A percentile compares a stretch with the other conserved stretches of the same genome.
Evolutionary conservation across 2,329 filamentous ascomycete species (phyloP).

Genomic region (Thielaviopsis populi): DNA sequence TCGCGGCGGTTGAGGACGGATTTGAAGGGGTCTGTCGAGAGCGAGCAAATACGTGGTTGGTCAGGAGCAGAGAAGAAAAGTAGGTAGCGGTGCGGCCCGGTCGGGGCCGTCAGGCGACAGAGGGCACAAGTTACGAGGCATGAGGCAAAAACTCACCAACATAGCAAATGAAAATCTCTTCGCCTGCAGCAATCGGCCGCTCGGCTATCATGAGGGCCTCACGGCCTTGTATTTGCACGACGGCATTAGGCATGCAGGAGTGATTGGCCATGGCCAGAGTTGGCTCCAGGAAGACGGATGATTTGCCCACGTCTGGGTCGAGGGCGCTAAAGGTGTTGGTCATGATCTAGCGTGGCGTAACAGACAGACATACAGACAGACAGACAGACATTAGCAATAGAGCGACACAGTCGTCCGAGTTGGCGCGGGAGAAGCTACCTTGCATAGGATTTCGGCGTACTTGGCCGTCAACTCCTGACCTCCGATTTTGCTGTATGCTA

Average conservation of each 20-base stretch:
- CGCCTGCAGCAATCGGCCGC: slow-evolving; percentile 32
- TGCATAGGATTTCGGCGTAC: slow-evolving; percentile 37
- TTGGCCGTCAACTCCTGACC: slow-evolving; percentile 25
- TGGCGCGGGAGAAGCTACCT: slow-evolving; percentile 26
- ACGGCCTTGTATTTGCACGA: slow-evolving; percentile 40
- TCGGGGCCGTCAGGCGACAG: too few species aligned
- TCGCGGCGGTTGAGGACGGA: slow-evolving; percentile 30
- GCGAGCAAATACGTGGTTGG: not conserved
- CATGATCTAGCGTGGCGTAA: slow-evolving; percentile 43
- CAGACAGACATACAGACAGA: too few species aligned
- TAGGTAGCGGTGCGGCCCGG: too few species aligned
- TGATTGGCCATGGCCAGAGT: slow-evolving; percentile 46
- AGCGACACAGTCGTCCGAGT: not conserved
- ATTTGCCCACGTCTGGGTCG: slow-evolving; percentile 36
- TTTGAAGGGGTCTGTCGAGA: slow-evolving; percentile 31
- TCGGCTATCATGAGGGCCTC: slow-evolving; percentile 37
- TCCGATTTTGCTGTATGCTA: slow-evolving; percentile 27
- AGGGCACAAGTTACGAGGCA: too few species aligned
- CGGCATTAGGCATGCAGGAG: slow-evolving; percentile 45
- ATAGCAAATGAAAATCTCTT: slow-evolving; percentile 48
- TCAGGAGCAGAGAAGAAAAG: not conserved
- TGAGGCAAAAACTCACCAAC: slow-evolving; percentile 30
- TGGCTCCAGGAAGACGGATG: slow-evolving; percentile 42
- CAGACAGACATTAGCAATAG: not conserved
- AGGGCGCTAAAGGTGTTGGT: slow-evolving; percentile 46